Evolutionary conservation across 768 basidiomycete species (phyloP), one percentile per base, ranked within the genome.

Genomic region (Mrakia frigida): DNA sequence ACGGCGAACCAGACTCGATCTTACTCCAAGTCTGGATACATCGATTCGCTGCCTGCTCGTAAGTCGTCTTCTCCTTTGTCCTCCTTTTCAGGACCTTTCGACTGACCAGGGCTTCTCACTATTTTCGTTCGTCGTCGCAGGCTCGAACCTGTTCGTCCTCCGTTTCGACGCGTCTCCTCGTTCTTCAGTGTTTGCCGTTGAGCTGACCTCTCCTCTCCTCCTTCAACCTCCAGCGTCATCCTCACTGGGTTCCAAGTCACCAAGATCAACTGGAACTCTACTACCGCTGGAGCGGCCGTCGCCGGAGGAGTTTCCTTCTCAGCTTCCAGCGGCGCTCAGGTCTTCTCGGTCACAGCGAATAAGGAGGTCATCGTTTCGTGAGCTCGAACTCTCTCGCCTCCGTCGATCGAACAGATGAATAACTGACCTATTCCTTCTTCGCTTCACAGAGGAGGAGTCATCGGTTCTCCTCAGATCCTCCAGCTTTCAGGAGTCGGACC

Each of bases 1-100:
- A 87, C 88, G 0, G 74, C 84, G 41, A 90, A 89, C 83, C 87
- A 87, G 84, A 89, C 88, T 21, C 86, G 90, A 65, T 88, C 88
- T 0, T 90, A 90, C 83, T 85, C 89, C 25, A 86, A 87, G 76
- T 86, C 88, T 0, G 87, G 85, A 5, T 90, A 90, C 84, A 88
- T 90, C 81, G 90, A 91, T 82, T 85, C 87, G 6, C 85, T 90
- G 0, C 88, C 89, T 0, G 86, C 88, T 21, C 46, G 46, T 50
- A 18, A 50, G 18, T 50, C 46, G 21, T 4, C 46, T 14, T 16
- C 43, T 4, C 46, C 21, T 18, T 14, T 14, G 16, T 14, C 43
- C 43, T 46, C 43, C 43, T 14, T 60, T 74, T 85, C 74, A 91
- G n/a, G n/a, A n/a, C n/a, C 91, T 80, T 86, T 91, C 5, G 13